phyloP scores from a whole-genome alignment of 2,329 filamentous ascomycete species.

The Fusarium sublunatum region DNA sequence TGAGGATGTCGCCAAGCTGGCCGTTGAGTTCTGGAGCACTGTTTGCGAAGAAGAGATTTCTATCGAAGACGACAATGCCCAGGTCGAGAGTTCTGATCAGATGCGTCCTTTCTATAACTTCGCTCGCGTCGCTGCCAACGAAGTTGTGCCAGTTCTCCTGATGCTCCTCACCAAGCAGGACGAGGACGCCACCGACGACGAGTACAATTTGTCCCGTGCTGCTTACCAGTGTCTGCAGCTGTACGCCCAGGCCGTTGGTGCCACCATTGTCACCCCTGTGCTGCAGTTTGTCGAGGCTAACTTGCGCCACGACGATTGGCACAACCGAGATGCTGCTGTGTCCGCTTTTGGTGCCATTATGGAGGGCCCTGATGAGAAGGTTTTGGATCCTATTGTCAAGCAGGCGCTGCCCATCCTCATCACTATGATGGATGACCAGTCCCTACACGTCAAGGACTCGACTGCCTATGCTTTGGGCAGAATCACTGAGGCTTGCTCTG shows the following conservation, averaged over 20 bases:
- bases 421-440: conserved; percentile 88
- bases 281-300: conserved; percentile 92
- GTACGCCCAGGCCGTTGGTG: conserved; percentile 91
- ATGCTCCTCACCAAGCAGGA: conserved; percentile 94
- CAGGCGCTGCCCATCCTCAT: conserved; percentile 93
- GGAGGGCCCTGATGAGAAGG: conserved; percentile 95
- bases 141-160: conserved; percentile 93
- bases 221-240: conserved; percentile 97
- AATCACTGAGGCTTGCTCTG: conserved; percentile 92
- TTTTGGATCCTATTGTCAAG: conserved; percentile 93
- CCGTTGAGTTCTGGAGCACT: conserved; percentile 99
- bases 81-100: conserved; percentile 80
- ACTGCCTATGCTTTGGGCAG: conserved; percentile 95
- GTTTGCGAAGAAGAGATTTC: conserved; percentile 98
- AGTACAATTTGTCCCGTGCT: conserved; percentile 96
- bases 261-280: conserved; percentile 85
- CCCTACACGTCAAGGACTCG: conserved; percentile 92
- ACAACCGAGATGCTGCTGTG: conserved; percentile 92
- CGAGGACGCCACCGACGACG: conserved; percentile 94
- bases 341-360: conserved; percentile 98
- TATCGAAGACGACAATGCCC: conserved; percentile 94
- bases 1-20: conserved; percentile 97
- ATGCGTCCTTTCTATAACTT: conserved; percentile 96
- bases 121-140: conserved; percentile 88
- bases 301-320: conserved; percentile 92